A percentile compares a stretch with the other conserved stretches of the same genome.
Evolutionary conservation across 371 early-diverging fungal genomes (phyloP).

Genomic region (Apophysomyces variabilis): DNA sequence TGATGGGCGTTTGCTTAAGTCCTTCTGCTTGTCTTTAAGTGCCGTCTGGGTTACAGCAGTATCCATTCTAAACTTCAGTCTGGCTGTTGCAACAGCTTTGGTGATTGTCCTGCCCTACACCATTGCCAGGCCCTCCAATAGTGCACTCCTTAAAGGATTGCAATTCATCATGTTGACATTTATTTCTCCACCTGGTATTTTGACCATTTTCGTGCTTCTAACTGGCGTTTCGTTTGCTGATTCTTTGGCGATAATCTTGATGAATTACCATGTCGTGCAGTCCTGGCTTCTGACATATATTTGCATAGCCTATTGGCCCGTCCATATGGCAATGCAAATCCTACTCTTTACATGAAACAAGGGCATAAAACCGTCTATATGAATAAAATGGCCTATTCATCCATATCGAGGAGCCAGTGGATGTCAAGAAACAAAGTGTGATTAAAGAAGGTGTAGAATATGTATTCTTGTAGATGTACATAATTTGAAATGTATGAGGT

Average conservation of each 20-base stretch:
- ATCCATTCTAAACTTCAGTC: constrained; percentile 83
- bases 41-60: constrained; percentile 77
- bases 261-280: constrained; percentile 63
- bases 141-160: constrained; percentile 22
- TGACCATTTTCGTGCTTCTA: constrained; percentile 29
- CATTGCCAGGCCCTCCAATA: constrained; percentile 51
- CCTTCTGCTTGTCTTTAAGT: constrained; percentile 67
- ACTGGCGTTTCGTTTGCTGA: constrained; percentile 30
- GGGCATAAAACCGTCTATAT: too few relatives aligned
- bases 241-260: constrained; percentile 42
- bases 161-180: constrained; percentile 46
- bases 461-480: too few relatives aligned
- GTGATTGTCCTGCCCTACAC: constrained; percentile 70
- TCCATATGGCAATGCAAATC: constrained; percentile 63
- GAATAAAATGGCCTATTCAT: too few relatives aligned
- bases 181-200: constrained; percentile 61
- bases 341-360: constrained; percentile 31
- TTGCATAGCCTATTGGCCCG: constrained; percentile 69
- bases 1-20: constrained; percentile 67
- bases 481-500: too few relatives aligned
- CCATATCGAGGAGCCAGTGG: too few relatives aligned
- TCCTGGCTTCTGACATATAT: constrained; percentile 68
- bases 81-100: constrained; percentile 76
- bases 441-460: too few relatives aligned
- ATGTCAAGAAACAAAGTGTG: too few relatives aligned